Base-by-base conservation (phyloP, 345 rosid genomes). In the Atalantia buxifolia region DNA sequence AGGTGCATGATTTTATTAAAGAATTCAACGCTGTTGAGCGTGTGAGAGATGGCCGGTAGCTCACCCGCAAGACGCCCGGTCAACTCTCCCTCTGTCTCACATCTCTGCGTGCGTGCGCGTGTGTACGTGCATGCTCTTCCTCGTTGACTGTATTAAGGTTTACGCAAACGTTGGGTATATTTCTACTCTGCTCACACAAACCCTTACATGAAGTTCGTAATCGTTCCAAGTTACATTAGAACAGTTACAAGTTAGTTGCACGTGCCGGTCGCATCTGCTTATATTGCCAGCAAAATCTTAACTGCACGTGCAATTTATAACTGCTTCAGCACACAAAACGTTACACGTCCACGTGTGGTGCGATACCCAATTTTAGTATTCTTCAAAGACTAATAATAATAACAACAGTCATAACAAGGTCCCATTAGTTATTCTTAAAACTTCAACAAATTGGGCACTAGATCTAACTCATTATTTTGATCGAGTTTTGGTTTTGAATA, bases 11-110 rank as follows among this genome's bases (percentile, higher is more conserved):
- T 82, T 75, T 84, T 70, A 87, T 88, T 90, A 92, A 92, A 94
- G 90, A 93, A 95, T 92, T 95, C 97, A 91, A 95, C 97, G 94
- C 98, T 77, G 56, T 81, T 82, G 97, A 55, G 94, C 84, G 97
- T 90, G 97, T 91, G 97, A 90, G 87, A 82, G 80, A 77, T 80
- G 50, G 90, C 92, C 60, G 98, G 95, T 95, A 89, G 94, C 91
- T 91, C 98, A 95, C 94, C 95, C 97, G 83, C 92, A 85, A 82
- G 84, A 80, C 90, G 83, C 94, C 86, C 77, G 94, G 97, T 93
- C 96, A 90, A 87, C 81, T 45, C 86, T 36, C 53, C 59, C 66
- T 60, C 63, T 67, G 77, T 76, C 62, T 66, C 83, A 68, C 72
- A 30, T 80, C 55, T 21, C 8, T 1, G 14, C 18, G 10, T 67